phyloP scores from a whole-genome alignment of 495 filamentous ascomycete genomes.

The Aspergillus biplanus region DNA sequence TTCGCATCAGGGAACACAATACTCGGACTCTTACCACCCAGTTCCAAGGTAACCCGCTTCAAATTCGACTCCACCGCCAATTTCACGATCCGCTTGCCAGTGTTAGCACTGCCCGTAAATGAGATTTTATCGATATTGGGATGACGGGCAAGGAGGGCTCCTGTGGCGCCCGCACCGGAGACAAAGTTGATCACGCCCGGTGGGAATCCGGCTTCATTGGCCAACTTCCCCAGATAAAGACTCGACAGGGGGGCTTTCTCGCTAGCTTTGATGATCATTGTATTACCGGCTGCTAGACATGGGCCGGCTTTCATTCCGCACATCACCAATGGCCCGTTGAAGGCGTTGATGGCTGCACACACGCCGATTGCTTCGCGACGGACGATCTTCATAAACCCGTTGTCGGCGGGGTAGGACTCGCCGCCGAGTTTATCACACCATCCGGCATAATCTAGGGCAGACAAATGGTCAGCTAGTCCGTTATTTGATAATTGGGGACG shows the following conservation, averaged over 20 bases:
- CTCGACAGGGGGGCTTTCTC: conserved; percentile 46
- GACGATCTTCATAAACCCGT: conserved; percentile 1
- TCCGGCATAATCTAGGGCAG: background rate
- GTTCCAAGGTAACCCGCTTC: background rate
- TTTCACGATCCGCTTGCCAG: background rate
- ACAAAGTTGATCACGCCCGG: background rate
- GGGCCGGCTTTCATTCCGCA: conserved; percentile 42
- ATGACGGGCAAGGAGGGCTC: background rate
- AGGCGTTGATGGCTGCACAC: conserved; percentile 16
- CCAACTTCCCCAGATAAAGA: background rate
- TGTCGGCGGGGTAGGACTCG: background rate
- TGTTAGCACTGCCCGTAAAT: background rate
- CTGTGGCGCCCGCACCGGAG: background rate
- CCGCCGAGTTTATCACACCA: background rate
- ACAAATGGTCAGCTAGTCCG: background rate
- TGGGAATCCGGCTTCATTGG: background rate
- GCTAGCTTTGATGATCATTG: conserved; percentile 54
- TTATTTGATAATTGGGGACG: background rate
- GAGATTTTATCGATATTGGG: background rate
- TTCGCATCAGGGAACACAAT: conserved; percentile 4
- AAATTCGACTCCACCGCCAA: background rate
- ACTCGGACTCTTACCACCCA: background rate
- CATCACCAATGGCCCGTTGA: conserved; percentile 25
- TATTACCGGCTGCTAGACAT: conserved; percentile 54
- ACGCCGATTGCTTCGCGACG: conserved; percentile 18